These are phyloP conservation scores for Tolypocladium endophyticum DNA, from an alignment of 2,329 filamentous ascomycete species.

Conservation along the genomic window DNA sequence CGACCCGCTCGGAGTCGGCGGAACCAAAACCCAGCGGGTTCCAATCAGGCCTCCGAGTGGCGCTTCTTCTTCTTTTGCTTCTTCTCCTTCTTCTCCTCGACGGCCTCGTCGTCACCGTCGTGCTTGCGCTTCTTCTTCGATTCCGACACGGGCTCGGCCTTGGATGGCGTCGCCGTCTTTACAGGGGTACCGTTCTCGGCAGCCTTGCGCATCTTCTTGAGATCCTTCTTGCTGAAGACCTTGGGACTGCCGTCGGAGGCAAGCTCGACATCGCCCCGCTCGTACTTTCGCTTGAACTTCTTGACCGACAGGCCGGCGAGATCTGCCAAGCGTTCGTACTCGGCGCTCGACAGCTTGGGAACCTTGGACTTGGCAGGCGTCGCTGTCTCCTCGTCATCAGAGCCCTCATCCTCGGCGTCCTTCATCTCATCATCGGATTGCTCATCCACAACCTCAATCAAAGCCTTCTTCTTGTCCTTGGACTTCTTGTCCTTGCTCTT, in stretches of 20 bases:
- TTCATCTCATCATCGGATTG: slow-evolving; percentile 33
- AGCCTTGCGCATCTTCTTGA: slow-evolving; percentile 60
- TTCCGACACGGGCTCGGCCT: slow-evolving; percentile 18
- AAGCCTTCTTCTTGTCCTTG: slow-evolving; percentile 31
- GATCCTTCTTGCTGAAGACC: slow-evolving; percentile 63
- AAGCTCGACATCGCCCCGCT: slow-evolving; percentile 63
- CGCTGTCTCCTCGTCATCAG: slow-evolving; percentile 19
- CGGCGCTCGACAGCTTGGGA: slow-evolving; percentile 40
- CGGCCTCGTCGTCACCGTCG: slow-evolving; percentile 53
- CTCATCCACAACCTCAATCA: slow-evolving; percentile 28
- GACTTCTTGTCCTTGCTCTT: slow-evolving; percentile 30
- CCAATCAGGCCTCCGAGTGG: slow-evolving; percentile 16
- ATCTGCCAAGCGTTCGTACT: slow-evolving; percentile 50
- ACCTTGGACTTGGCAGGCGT: slow-evolving; percentile 24
- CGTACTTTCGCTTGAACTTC: slow-evolving; percentile 71
- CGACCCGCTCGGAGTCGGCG: neutral
- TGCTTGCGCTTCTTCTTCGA: slow-evolving; percentile 64
- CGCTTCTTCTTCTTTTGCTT: slow-evolving; percentile 40
- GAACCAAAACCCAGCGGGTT: slow-evolving; percentile 1
- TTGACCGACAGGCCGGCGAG: slow-evolving; percentile 59
- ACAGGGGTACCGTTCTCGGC: slow-evolving; percentile 38
- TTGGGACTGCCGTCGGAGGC: slow-evolving; percentile 54
- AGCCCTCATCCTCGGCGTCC: slow-evolving; percentile 30
- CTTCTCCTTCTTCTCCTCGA: slow-evolving; percentile 48
- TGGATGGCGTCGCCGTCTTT: slow-evolving; percentile 31